Evolutionary conservation across 306 rosid species (phyloP), one percentile per base, ranked within the genome.

Genomic region (Rosa persica): DNA sequence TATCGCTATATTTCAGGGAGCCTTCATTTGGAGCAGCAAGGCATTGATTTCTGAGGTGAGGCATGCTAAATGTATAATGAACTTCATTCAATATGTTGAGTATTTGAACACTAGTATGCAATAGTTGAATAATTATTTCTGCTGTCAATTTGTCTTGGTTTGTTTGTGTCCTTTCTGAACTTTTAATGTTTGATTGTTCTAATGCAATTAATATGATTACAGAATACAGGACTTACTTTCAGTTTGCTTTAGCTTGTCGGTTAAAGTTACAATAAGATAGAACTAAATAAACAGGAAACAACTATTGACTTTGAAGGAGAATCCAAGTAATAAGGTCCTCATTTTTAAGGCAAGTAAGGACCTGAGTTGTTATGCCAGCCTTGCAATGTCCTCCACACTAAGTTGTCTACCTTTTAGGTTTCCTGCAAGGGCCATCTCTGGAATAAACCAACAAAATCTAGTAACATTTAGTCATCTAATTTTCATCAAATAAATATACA

Each of bases 11-110:
- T 80, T 88, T 73, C 92, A 94, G 97, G 98, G 98, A 81, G 98
- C 98, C 82, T 89, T 81, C 86, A 85, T 94, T 82, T 94, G 98
- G 98, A 94, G 91, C 83, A 87, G 95, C 86, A 92, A 94, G 79
- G 91, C 98, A 65, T 83, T 94, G 84, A 81, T 94, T 67, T 83
- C 92, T 64, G 97, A 92, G 97, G 98, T 94, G 84, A 89, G 89
- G 67, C 85, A 52, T 73, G 39, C 12, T 25, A 70, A 58, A 47
- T 58, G n/a, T 39, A 8, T 67, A 55, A 23, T 52, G 43, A 67
- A 48, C 8, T 66, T 70, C 57, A 60, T 71, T 62, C 60, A 76
- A 20, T 54, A 15, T 51, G 48, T 39, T 54, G n/a, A 12, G 34
- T 17, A 75, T 54, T 64, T 48, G 38, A 25, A 65, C 49, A 72